Percentiles rank a stretch among this genome's conserved stretches.
phyloP scores from a whole-genome alignment of 1,139 yeast genomes.

The Hemisphaericaspora subhashii region DNA sequence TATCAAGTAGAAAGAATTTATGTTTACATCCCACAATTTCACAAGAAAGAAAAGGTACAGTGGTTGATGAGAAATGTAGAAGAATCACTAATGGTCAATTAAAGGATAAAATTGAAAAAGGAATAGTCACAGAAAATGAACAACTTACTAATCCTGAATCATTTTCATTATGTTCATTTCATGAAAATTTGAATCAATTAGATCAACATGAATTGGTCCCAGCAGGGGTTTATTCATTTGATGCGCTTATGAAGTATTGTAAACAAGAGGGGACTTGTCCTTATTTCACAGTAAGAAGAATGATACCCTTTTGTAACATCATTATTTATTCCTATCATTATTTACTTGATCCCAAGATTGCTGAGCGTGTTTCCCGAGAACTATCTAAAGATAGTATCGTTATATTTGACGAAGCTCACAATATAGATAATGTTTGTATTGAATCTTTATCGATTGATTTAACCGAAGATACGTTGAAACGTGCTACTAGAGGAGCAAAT shows the following conservation, averaged over 20 bases:
- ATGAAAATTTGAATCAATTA: constrained; percentile 80
- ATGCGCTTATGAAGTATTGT: constrained; percentile 74
- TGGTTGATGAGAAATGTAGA: constrained; percentile 96
- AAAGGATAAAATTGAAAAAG: constrained; percentile 59
- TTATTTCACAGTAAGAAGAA: constrained; percentile 94
- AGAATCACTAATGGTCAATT: constrained; percentile 91
- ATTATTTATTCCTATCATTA: constrained; percentile 96
- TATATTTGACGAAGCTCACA: constrained; percentile 97
- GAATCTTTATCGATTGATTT: constrained; percentile 87
- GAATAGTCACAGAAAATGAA: constrained; percentile 55
- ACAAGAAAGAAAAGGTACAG: constrained; percentile 85
- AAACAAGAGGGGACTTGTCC: constrained; percentile 85
- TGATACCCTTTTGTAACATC: constrained; percentile 94
- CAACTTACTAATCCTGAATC: constrained; percentile 41
- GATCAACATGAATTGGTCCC: constrained; percentile 91
- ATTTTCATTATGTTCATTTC: constrained; percentile 63
- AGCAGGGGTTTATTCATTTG: constrained; percentile 92
- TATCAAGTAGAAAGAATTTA: constrained; percentile 89
- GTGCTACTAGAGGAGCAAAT: constrained; percentile 68
- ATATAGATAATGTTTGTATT: constrained; percentile 96
- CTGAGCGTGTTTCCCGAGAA: constrained; percentile 91
- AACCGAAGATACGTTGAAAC: constrained; percentile 46
- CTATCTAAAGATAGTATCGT: constrained; percentile 90
- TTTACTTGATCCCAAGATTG: constrained; percentile 92
- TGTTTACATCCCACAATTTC: constrained; percentile 89